A percentile compares a stretch with the other conserved stretches of the same genome.
phyloP scores from a whole-genome alignment of 2,329 filamentous ascomycete species.

The Colletotrichum spinosum region DNA sequence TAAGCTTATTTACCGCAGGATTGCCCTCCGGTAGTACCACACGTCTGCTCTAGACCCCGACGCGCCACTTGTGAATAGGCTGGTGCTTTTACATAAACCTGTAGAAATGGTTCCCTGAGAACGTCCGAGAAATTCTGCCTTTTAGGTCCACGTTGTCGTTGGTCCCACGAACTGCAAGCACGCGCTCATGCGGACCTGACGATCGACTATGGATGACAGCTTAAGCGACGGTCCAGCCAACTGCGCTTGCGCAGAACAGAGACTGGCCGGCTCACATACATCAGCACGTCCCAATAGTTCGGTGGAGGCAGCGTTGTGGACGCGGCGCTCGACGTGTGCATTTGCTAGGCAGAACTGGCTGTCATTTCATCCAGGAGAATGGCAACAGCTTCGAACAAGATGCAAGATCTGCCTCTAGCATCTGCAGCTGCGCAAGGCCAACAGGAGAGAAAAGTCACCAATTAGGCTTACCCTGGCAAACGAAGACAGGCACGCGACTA shows the following conservation, averaged over 20 bases:
- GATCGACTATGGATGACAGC: slow-evolving; percentile 27
- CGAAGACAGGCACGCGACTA: not conserved
- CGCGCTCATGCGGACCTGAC: not conserved
- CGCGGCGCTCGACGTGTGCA: slow-evolving; percentile 19
- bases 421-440: no score
- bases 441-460: no score
- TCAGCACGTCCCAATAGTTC: slow-evolving; percentile 35
- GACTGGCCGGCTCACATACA: not conserved
- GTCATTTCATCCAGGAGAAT: not conserved
- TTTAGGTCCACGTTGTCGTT: no score
- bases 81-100: not conserved
- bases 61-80: not conserved
- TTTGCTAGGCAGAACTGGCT: slow-evolving; percentile 10
- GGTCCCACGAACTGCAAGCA: no score
- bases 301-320: slow-evolving; percentile 30
- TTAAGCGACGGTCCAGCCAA: slow-evolving; percentile 19
- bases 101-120: no score
- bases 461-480: no score
- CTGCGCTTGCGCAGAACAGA: slow-evolving; percentile 1
- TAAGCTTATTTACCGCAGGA: slow-evolving; percentile 29
- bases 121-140: no score
- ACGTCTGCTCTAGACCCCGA: not conserved
- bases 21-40: not conserved
- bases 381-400: not conserved
- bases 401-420: no score